Base-by-base conservation (phyloP, 2,329 filamentous ascomycete species). In the Hymenoscyphus fructigenus region DNA sequence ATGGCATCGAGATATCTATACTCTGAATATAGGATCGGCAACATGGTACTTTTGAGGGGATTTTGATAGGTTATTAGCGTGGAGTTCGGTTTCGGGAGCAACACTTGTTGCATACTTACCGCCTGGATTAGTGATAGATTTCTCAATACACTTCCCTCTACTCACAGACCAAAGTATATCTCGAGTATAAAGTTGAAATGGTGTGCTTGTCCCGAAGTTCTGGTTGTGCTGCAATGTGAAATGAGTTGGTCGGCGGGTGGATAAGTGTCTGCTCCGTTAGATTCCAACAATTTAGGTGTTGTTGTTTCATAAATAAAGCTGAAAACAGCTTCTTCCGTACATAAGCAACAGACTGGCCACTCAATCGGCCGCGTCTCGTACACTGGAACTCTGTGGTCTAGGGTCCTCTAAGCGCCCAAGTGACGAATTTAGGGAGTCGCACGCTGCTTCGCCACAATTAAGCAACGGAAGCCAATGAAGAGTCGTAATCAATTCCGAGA, bases 1-100 rank as follows among this genome's bases (percentile, higher is more conserved):
- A 50, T 23, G 44, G 44, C 20, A 50, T 50, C 44, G 44, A 50
- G 44, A 50, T 50, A 50, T 50, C 44, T 50, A 50, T 23, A 26
- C 20, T 20, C 9, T 20, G 44, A 50, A 50, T 23, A 50, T 10
- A 23, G 44, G n/a, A 47, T 10, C n/a, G 44, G 44, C 44, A 23
- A 20, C 10, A 23, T 20, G n/a, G 10, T 10, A 23, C n/a, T 23
- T 50, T 50, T 10, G 10, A 50, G 44, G 44, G n/a, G 20, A 23
- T 50, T 23, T 50, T 50, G 44, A 23, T 50, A 36, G 14, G 34
- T 36, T 12, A 14, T 36, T 36, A 50, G 44, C 44, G 44, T 50
- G 44, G 44, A 50, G 44, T 50, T 50, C 9, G n/a, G 44, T 20
- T 50, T 50, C 44, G n/a, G 44, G 44, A 5, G 20, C n/a, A 50